phyloP scores from a whole-genome alignment of 768 basidiomycete species.

The Mycena floridula region DNA sequence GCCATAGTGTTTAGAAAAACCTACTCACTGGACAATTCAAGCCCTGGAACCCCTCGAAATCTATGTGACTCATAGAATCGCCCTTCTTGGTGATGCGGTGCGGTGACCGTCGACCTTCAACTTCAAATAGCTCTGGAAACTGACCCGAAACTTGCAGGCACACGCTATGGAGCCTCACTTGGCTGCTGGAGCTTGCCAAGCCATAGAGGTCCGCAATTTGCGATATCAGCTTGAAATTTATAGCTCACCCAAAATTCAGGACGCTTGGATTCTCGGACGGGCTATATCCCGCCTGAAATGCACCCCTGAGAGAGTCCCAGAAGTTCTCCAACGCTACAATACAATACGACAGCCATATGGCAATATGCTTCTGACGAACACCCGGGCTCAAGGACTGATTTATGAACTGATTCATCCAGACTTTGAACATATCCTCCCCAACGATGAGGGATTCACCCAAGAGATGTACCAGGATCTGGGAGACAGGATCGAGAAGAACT shows the following conservation, averaged over 20 bases:
- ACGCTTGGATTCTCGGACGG: conserved; percentile 27
- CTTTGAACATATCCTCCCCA: neutral
- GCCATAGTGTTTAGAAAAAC: conserved; percentile 17
- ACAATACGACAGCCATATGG: conserved; percentile 23
- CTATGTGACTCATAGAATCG: conserved; percentile 24
- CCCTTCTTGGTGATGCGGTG: conserved; percentile 28
- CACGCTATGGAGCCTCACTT: conserved; percentile 21
- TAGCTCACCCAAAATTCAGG: conserved; percentile 18
- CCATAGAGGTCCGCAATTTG: conserved; percentile 16
- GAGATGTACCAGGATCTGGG: neutral
- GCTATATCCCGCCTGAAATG: conserved; percentile 16
- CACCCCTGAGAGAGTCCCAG: conserved; percentile 8
- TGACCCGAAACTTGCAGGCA: conserved; percentile 7
- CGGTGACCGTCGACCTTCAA: too few relatives aligned
- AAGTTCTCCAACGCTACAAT: conserved; percentile 22
- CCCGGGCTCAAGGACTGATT: neutral
- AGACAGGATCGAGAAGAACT: neutral
- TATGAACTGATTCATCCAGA: neutral
- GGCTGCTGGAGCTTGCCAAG: conserved; percentile 22
- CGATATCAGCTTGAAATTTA: neutral
- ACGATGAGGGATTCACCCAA: neutral
- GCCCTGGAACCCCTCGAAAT: conserved; percentile 21
- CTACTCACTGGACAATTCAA: conserved; percentile 27
- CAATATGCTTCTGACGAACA: conserved; percentile 2
- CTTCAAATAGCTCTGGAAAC: neutral